phyloP scores from a whole-genome alignment of 164 flowering plant genomes.

The Platanus orientalis region DNA sequence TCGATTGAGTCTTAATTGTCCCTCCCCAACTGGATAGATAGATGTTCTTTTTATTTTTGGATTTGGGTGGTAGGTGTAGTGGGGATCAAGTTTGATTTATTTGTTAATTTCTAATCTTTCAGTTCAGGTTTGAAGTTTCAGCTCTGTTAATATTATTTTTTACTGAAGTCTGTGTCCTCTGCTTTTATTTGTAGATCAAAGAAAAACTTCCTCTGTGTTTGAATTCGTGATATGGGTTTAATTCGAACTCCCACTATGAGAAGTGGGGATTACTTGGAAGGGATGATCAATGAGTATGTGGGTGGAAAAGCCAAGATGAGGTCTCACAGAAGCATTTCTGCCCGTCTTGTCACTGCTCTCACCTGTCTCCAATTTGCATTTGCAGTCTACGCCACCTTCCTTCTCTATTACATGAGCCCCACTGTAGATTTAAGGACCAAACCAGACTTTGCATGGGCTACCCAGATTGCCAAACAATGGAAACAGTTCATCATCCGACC shows the following conservation, averaged over 20 bases:
- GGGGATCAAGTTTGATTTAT: neutral
- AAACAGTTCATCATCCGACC: constrained; percentile 58
- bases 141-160: neutral
- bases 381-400: constrained; percentile 83
- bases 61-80: neutral
- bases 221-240: constrained; percentile 40
- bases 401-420: constrained; percentile 89
- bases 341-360: constrained; percentile 58
- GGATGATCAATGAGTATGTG: constrained; percentile 71
- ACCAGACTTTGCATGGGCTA: constrained; percentile 87
- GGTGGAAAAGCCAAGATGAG: constrained; percentile 50
- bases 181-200: constrained; percentile 16
- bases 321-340: constrained; percentile 36
- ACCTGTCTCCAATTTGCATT: constrained; percentile 87
- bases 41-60: neutral
- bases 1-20: neutral
- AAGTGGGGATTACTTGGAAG: constrained; percentile 75
- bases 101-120: constrained; percentile 2
- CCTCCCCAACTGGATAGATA: neutral
- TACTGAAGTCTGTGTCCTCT: neutral
- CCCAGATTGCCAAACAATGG: constrained; percentile 69
- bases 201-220: neutral
- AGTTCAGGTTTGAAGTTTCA: neutral
- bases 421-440: constrained; percentile 55
- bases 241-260: constrained; percentile 30